Evolutionary conservation across 768 basidiomycete species (phyloP).

Genomic region (Psilocybe cyanescens): DNA sequence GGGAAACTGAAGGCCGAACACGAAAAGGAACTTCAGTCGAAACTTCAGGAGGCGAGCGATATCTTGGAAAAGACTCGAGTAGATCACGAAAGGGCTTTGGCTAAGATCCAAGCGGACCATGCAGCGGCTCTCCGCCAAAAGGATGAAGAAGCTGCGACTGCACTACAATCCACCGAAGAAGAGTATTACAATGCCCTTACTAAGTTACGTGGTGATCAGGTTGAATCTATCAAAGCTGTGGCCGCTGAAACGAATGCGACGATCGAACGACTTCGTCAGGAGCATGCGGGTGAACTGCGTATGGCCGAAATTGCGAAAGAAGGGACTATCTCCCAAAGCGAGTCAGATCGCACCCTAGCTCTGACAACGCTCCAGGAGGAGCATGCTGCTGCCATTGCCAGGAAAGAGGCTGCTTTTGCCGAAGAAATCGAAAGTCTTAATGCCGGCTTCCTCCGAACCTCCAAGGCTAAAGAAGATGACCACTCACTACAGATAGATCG

Average conservation of each 20-base stretch:
- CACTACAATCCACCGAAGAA: conserved; percentile 72
- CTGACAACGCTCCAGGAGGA: conserved; percentile 74
- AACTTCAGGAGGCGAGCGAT: conserved; percentile 57
- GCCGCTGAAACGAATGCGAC: conserved; percentile 60
- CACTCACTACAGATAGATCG: conserved; percentile 62
- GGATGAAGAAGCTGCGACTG: conserved; percentile 58
- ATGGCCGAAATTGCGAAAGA: conserved; percentile 78
- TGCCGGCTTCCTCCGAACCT: conserved; percentile 58
- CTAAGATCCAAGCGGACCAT: conserved; percentile 56
- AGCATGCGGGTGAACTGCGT: conserved; percentile 74
- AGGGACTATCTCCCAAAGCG: conserved; percentile 74
- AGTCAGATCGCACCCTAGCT: conserved; percentile 64
- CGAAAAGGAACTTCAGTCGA: conserved; percentile 53
- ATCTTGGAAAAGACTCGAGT: conserved; percentile 49
- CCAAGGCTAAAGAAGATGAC: conserved; percentile 64
- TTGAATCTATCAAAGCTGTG: conserved; percentile 64
- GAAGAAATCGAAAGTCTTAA: conserved; percentile 71
- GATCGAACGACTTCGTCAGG: conserved; percentile 74
- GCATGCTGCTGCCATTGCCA: conserved; percentile 64
- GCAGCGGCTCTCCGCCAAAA: conserved; percentile 59
- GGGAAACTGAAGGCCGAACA: conserved; percentile 60
- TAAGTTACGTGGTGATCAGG: conserved; percentile 75
- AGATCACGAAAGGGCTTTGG: conserved; percentile 57
- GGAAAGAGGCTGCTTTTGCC: conserved; percentile 66
- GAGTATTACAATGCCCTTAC: conserved; percentile 83